phyloP scores from a whole-genome alignment of 169 alveolate species.

The Plasmodium berghei region DNA sequence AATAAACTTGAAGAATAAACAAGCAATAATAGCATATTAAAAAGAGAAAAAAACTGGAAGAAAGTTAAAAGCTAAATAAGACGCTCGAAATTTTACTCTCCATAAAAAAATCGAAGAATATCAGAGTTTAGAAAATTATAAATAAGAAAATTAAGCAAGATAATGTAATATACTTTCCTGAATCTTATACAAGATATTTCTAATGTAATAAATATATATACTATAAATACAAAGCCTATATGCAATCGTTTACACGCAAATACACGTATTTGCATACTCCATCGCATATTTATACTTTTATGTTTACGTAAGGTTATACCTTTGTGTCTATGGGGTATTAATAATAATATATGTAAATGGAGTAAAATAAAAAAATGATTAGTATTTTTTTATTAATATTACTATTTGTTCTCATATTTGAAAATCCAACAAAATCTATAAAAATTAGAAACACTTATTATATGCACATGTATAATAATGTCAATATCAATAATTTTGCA shows the following conservation, averaged over 20 bases:
- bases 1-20: background rate
- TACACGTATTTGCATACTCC: background rate
- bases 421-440: constrained; percentile 58
- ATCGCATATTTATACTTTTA: constrained; percentile 1
- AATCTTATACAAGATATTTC: too few relatives aligned
- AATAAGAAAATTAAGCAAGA: too few relatives aligned
- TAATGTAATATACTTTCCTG: too few relatives aligned
- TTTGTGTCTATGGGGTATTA: background rate
- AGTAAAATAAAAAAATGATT: constrained; percentile 57
- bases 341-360: constrained; percentile 27
- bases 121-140: too few relatives aligned
- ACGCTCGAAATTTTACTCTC: too few relatives aligned
- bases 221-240: background rate
- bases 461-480: constrained; percentile 76
- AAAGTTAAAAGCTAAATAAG: too few relatives aligned
- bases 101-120: too few relatives aligned
- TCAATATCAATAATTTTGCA: constrained; percentile 18
- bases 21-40: background rate
- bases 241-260: background rate
- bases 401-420: constrained; percentile 53
- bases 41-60: too few relatives aligned
- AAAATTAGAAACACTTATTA: constrained; percentile 46
- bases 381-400: constrained; percentile 35
- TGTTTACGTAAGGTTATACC: background rate
- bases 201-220: too few relatives aligned